These are phyloP conservation scores for Botrytis tulipae DNA, from an alignment of 2,329 filamentous ascomycete genomes.

Conservation along the genomic window DNA sequence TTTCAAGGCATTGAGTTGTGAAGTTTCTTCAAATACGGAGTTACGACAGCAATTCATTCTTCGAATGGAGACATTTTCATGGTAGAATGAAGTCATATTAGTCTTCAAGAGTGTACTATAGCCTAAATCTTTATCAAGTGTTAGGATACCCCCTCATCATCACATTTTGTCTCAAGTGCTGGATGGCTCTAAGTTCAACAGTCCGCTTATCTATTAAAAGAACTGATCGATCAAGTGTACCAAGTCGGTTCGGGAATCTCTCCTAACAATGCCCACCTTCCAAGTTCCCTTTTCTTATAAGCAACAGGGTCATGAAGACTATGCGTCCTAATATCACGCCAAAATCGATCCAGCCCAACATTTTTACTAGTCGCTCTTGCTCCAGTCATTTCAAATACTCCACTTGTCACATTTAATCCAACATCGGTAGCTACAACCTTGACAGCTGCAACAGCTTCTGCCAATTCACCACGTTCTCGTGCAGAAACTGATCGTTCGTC, in stretches of 20 bases:
- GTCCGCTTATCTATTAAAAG: background rate
- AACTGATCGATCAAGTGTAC: conserved; percentile 48
- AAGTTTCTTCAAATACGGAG: background rate
- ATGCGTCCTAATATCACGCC: conserved; percentile 65
- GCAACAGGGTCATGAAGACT: conserved; percentile 65
- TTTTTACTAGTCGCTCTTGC: conserved; percentile 56
- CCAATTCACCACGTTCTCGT: conserved; percentile 55
- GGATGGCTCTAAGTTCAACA: background rate
- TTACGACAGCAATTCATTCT: background rate
- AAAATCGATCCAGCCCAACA: conserved; percentile 63
- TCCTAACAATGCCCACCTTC: conserved; percentile 54
- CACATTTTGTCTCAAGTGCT: background rate
- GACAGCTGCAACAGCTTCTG: conserved; percentile 60
- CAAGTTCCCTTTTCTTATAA: conserved; percentile 64
- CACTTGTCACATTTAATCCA: conserved; percentile 55
- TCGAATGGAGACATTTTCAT: background rate
- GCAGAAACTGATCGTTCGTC: conserved; percentile 48
- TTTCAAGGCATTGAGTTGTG: background rate
- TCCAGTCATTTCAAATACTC: conserved; percentile 64
- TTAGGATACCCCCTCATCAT: background rate
- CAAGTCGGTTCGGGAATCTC: conserved; percentile 55
- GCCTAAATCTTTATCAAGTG: background rate
- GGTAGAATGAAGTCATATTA: background rate
- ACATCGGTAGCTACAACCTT: conserved; percentile 64
- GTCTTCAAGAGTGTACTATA: background rate